Evolutionary conservation across 306 rosid genomes (phyloP), one percentile per base, ranked within the genome.

Genomic region (Lathyrus oleraceus): DNA sequence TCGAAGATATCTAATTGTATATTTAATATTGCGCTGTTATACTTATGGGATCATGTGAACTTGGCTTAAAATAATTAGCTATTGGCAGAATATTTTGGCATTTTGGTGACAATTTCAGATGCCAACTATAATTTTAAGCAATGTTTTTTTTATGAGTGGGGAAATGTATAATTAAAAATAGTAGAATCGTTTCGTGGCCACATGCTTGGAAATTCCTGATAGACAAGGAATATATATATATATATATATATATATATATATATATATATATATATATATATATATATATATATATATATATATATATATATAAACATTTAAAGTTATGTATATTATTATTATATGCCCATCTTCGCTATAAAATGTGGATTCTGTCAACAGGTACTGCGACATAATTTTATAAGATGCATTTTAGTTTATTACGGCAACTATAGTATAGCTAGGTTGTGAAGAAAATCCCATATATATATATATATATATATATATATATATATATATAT

Each of bases 21-120:
- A 65, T 30, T 63, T 38, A 77, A 57, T 69, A 76, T 36, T 62
- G 52, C 42, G 67, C 81, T 77, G 77, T 77, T 69, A 69, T 79
- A 43, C 44, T 78, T 57, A 53, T 77, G 87, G 85, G 88, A 89
- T 86, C 92, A 83, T 79, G 92, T 73, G 85, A 64, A 60, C 69
- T 58, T 70, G 27, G 69, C 68, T 59, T 69, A 38, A 71, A 70
- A 45, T 71, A 69, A 60, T 53, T 60, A 61, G 56, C 75, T 32
- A 75, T 30, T 79, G 63, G 38, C 82, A 28, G 70, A 78, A 74
- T 65, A 10, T 58, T 77, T 75, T 82, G 88, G 84, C 88, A 81
- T 77, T 85, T 75, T 81, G 75, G 77, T 21, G 79, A 45, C 74
- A 82, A 23, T 72, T 88, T 82, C 67, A 75, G 66, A 73, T 75